phyloP scores from a whole-genome alignment of 2,329 filamentous ascomycete genomes.

The Diaporthe vexans region DNA sequence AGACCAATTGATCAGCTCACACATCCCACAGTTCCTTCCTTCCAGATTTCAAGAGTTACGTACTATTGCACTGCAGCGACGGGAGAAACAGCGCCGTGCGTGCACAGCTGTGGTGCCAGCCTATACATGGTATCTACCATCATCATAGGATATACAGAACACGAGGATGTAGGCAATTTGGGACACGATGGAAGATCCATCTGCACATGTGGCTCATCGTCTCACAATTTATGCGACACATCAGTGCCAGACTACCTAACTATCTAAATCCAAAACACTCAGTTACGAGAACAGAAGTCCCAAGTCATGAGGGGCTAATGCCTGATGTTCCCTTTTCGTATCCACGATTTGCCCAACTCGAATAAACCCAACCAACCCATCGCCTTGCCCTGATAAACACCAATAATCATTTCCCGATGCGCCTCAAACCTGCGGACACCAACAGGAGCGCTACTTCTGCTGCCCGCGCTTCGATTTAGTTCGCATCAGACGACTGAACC shows the following conservation, averaged over 20 bases:
- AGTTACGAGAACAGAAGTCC: no score
- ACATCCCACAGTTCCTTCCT: not conserved
- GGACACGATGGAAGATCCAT: not conserved
- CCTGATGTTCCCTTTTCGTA: not conserved
- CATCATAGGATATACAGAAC: no score
- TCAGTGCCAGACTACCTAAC: constrained; percentile 3
- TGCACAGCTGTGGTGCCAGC: no score
- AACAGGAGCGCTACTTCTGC: no score
- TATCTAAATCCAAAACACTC: not conserved
- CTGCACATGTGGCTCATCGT: not conserved
- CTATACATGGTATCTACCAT: no score
- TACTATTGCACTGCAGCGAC: no score
- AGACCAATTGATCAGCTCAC: not conserved
- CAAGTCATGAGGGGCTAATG: not conserved
- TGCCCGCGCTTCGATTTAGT: no score
- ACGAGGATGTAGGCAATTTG: not conserved
- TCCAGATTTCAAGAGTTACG: no score
- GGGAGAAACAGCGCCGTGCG: no score
- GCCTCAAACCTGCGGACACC: not conserved
- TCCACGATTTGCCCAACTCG: not conserved
- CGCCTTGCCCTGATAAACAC: not conserved
- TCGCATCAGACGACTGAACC: constrained; percentile 39
- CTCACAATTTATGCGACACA: not conserved
- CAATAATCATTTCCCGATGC: not conserved
- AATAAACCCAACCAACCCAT: not conserved